Base-by-base conservation (phyloP, 2,329 filamentous ascomycete species). In the Monilinia polystroma region DNA sequence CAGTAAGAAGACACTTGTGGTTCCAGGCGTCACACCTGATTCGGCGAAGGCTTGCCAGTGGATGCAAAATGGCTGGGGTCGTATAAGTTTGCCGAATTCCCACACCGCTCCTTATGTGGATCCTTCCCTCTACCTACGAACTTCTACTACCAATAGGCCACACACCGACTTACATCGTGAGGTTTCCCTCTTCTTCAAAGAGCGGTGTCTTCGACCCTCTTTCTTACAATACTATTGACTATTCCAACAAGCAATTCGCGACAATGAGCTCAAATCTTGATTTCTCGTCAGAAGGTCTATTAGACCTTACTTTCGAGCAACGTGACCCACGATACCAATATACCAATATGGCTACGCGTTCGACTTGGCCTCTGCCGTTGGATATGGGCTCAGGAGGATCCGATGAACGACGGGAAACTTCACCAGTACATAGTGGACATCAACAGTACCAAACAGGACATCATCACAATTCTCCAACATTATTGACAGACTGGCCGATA, bases 401-500 rank as follows among this genome's bases (percentile, higher is more conserved):
- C 69, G 74, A 76, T 62, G 74, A 75, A 68, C 72, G 72, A 68
- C 73, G 72, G 35, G 73, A 74, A 62, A 70, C 71, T 65, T 75
- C 73, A 52, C 74, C 75, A n/a, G 70, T 64, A 53, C 76, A 76
- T 58, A 86, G 84, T 73, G 82, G 82, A 51, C 75, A 76, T 65
- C 75, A 74, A 52, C 76, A 77, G 51, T 75, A 72, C 64, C 75
- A 74, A 58, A 76, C 81, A 54, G 78, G 80, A 65, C 84, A 84
- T 73, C 43, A 60, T 54, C 79, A 82, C 18, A 81, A 81, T 70
- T 77, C 81, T 43, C 77, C 81, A 14, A 77, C 78, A 18, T 77
- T 83, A 60, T 76, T 89, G 70, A 84, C 84, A 57, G 85, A 88
- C 78, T 89, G 86, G 85, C 82, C 86, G 29, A 81, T 89, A 69